phyloP scores from a whole-genome alignment of 192 early-diverging fungal genomes.

The Linnemannia zychae region DNA sequence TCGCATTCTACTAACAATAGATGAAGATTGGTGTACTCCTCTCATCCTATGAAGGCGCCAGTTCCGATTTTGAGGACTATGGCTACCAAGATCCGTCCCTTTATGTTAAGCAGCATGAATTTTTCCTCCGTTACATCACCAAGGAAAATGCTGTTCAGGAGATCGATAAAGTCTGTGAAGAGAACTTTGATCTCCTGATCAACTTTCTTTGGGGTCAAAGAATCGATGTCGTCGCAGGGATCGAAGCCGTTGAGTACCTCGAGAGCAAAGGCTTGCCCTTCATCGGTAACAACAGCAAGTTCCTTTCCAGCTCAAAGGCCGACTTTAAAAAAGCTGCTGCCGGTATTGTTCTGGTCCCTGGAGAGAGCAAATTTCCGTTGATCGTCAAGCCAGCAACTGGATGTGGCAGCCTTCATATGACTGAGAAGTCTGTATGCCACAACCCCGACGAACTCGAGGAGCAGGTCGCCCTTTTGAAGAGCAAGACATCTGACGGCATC shows the following conservation, averaged over 20 bases:
- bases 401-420: constrained; percentile 17
- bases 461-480: constrained; percentile 13
- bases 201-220: constrained; percentile 24
- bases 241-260: constrained; percentile 22
- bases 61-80: constrained; percentile 19
- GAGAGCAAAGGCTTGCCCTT: constrained; percentile 31
- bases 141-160: constrained; percentile 19
- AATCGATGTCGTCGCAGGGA: constrained; percentile 16
- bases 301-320: constrained; percentile 19
- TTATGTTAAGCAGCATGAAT: constrained; percentile 20
- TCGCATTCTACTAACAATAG: constrained; percentile 4
- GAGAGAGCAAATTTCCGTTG: constrained; percentile 23
- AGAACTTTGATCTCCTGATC: constrained; percentile 24
- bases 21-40: constrained; percentile 19
- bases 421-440: constrained; percentile 26
- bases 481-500: constrained; percentile 11
- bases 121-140: constrained; percentile 17
- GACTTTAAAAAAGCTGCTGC: constrained; percentile 25
- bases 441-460: constrained; percentile 18
- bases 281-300: constrained; percentile 28
- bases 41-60: constrained; percentile 17
- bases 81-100: constrained; percentile 28
- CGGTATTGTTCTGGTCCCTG: constrained; percentile 19
- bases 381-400: constrained; percentile 19
- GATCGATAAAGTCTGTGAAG: constrained; percentile 16